A percentile compares a stretch with the other conserved stretches of the same genome.
These are phyloP conservation scores for Thyridium curvatum DNA, from an alignment of 2,329 filamentous ascomycete genomes.

Conservation along the genomic window DNA sequence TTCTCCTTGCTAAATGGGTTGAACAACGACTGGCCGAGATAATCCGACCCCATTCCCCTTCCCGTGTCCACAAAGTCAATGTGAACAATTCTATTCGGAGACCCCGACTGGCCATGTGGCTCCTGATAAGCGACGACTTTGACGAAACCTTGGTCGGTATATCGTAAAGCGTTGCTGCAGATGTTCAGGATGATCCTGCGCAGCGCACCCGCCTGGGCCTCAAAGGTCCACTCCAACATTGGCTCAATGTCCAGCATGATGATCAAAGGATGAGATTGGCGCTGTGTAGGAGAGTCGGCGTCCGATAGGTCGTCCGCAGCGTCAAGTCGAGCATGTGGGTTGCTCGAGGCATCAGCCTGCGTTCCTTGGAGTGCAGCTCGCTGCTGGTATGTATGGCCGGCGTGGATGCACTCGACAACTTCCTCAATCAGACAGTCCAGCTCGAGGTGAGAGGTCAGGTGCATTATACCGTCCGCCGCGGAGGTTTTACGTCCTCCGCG, in stretches of 20 bases:
- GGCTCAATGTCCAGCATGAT: slow-evolving; percentile 36
- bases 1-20: slow-evolving; percentile 60
- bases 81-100: slow-evolving; percentile 11
- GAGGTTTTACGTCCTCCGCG: slow-evolving; percentile 1
- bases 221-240: slow-evolving; percentile 40
- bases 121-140: slow-evolving; percentile 9
- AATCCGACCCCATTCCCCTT: slow-evolving; percentile 57
- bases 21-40: slow-evolving; percentile 52
- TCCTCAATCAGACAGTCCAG: slow-evolving; percentile 37
- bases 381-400: slow-evolving; percentile 32
- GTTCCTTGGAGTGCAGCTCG: slow-evolving; percentile 1
- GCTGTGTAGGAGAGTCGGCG: too few species aligned
- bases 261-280: too few species aligned
- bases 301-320: too few species aligned
- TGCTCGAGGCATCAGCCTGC: too few species aligned
- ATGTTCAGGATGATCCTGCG: slow-evolving; percentile 47
- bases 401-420: slow-evolving; percentile 39
- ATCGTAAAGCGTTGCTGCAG: slow-evolving; percentile 47
- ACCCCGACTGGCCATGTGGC: too few species aligned
- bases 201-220: slow-evolving; percentile 42
- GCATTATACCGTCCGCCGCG: slow-evolving; percentile 14
- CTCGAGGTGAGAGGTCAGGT: slow-evolving; percentile 17
- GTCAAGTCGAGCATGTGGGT: too few species aligned
- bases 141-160: slow-evolving; percentile 27
- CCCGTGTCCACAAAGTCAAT: slow-evolving; percentile 57